Conservation (phyloP, 2,329 filamentous ascomycete genomes). For the Fusarium liriodendri region DNA sequence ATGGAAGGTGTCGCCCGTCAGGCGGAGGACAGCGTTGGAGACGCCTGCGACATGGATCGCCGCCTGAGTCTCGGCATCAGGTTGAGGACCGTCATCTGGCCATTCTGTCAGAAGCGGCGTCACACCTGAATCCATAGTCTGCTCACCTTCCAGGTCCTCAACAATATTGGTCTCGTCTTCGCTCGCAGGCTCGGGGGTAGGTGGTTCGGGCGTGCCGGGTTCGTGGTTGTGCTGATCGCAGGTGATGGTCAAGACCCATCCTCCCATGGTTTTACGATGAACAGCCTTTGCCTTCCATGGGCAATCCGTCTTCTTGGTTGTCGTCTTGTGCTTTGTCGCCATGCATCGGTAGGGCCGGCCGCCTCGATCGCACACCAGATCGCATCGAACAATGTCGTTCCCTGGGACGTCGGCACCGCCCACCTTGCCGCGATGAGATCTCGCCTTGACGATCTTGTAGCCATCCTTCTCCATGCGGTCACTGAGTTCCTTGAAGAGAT, state of each 20-base stretch:
- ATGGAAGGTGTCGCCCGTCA: slow-evolving; percentile 58
- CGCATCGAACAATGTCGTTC: slow-evolving; percentile 58
- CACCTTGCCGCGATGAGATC: slow-evolving; percentile 56
- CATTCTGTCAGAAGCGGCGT: slow-evolving; percentile 26
- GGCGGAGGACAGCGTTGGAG: slow-evolving; percentile 51
- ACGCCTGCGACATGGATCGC: slow-evolving; percentile 55
- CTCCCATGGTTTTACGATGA: slow-evolving; percentile 55
- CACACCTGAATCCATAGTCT: slow-evolving; percentile 14
- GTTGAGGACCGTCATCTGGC: slow-evolving; percentile 45
- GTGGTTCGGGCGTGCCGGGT: slow-evolving; percentile 56
- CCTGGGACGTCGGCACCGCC: slow-evolving; percentile 54
- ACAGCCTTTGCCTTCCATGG: slow-evolving; percentile 60
- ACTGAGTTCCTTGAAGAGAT: slow-evolving; percentile 55
- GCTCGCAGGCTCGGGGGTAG: slow-evolving; percentile 49
- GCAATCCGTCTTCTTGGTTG: slow-evolving; percentile 59
- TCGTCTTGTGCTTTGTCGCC: slow-evolving; percentile 58
- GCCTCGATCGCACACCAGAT: slow-evolving; percentile 59
- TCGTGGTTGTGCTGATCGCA: slow-evolving; percentile 60
- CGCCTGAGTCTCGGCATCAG: slow-evolving; percentile 51
- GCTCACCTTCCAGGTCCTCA: slow-evolving; percentile 41
- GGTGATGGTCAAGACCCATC: slow-evolving; percentile 58
- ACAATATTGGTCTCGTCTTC: slow-evolving; percentile 48
- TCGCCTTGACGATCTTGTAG: slow-evolving; percentile 59
- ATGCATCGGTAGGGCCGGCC: slow-evolving; percentile 57
- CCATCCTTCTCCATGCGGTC: slow-evolving; percentile 57